Evolutionary conservation across 1,284 basidiomycete species (phyloP), one percentile per base, ranked within the genome.

Genomic region (Ceratobasidium sp.): DNA sequence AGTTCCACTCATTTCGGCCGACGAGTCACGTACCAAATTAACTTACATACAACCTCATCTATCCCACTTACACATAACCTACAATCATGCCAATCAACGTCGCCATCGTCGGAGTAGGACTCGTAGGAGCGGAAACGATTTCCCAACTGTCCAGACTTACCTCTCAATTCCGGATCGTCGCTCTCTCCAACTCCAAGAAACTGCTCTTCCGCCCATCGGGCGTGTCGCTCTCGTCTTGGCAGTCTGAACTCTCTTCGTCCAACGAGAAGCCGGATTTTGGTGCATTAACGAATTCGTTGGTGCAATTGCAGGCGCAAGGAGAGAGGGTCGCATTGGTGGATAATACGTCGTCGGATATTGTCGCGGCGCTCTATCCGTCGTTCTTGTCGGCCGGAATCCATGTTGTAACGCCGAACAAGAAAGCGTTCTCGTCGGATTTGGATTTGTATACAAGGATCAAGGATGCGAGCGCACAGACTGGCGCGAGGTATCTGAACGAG

Each of bases 381-480:
- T 93, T 97, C 84, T 85, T 99, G 74, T 84, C 86, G 69, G 88
- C 88, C 7, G 96, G 96, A 7, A 88, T 99, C 72, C 90, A 92
- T 81, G 89, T 99, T 77, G 91, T 98, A 56, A 99, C 97, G 0
- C 97, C 98, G 17, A 99, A 99, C 87, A 99, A 99, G 84, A 99
- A 99, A 85, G 97, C 93, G 0, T 95, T 93, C 81, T 97, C 95
- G 3, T 91, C 93, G 0, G 86, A 89, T n/a, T 84, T 92, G 44
- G 80, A 81, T 19, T 84, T 98, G 50, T 98, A 93, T 82, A 85
- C 93, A 72, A 83, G 85, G 50, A 96, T 99, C 78, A 78, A 91
- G 45, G 80, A 82, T 14, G 88, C 90, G 0, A 87, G 85, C 66
- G 82, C 83, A 60, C 85, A 85, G 75, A 87, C 88, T 73, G 89